phyloP scores from a whole-genome alignment of 495 filamentous ascomycete species.

The Lineolata rhizophorae region DNA sequence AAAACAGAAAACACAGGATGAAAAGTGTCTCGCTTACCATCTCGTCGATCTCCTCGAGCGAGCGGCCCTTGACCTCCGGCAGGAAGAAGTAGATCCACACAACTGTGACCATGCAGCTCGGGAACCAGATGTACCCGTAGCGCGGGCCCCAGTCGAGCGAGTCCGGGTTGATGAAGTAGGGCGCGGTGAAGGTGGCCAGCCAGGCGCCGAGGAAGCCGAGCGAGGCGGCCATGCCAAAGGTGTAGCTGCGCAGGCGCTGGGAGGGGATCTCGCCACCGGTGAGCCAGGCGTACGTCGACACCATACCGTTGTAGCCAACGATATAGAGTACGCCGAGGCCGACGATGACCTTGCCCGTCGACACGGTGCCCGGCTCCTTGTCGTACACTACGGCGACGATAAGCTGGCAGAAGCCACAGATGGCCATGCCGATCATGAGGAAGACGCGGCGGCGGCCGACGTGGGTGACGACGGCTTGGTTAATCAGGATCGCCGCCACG shows the following conservation, averaged over 20 bases:
- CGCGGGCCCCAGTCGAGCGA: conserved; percentile 32
- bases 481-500: conserved; percentile 33
- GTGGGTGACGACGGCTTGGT: conserved; percentile 28
- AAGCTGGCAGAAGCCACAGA: conserved; percentile 32
- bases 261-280: conserved; percentile 35
- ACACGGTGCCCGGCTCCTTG: conserved; percentile 20
- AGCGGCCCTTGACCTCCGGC: conserved; percentile 30
- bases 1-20: conserved; percentile 2
- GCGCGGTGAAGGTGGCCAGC: conserved; percentile 34
- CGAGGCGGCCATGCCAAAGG: conserved; percentile 31
- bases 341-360: conserved; percentile 30
- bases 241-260: conserved; percentile 31
- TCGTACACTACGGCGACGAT: conserved; percentile 33
- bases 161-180: conserved; percentile 39
- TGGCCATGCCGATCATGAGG: conserved; percentile 25
- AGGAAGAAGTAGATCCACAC: conserved; percentile 28
- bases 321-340: conserved; percentile 33
- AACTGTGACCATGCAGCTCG: conserved; percentile 19
- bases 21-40: conserved; percentile 22
- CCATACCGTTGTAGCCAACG: conserved; percentile 30
- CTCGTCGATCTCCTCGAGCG: conserved; percentile 31
- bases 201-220: conserved; percentile 31
- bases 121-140: conserved; percentile 32
- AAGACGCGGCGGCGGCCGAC: conserved; percentile 31
- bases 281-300: conserved; percentile 37